Percentiles rank a stretch among this genome's conserved stretches.
Evolutionary conservation across 2,329 filamentous ascomycete genomes (phyloP).

Genomic region (Exophiala sideris): DNA sequence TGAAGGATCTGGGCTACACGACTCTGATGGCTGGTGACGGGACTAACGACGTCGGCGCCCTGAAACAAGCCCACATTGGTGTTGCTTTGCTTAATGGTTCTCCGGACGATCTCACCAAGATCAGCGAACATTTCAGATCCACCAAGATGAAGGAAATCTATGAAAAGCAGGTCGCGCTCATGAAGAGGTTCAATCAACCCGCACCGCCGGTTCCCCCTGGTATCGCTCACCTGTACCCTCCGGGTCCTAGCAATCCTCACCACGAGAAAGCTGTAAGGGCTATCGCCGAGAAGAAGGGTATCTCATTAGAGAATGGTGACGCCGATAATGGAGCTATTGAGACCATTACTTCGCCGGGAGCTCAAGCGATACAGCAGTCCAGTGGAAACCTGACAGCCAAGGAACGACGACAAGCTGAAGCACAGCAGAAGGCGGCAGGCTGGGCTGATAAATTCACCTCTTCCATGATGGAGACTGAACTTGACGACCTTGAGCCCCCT

Average conservation of each 20-base stretch:
- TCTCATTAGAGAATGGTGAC: slow-evolving; percentile 46
- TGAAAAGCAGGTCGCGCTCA: slow-evolving; percentile 88
- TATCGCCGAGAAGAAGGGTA: slow-evolving; percentile 74
- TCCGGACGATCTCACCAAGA: slow-evolving; percentile 82
- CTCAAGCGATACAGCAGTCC: slow-evolving; percentile 56
- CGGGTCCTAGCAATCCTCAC: slow-evolving; percentile 87
- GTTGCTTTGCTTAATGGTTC: slow-evolving; percentile 95
- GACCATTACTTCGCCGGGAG: slow-evolving; percentile 65
- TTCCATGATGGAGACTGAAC: slow-evolving; percentile 83
- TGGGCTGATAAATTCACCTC: slow-evolving; percentile 83
- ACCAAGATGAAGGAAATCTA: slow-evolving; percentile 99
- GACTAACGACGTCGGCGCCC: slow-evolving; percentile 93
- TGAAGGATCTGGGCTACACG: slow-evolving; percentile 96
- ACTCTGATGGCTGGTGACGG: slow-evolving; percentile 98
- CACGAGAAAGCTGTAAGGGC: slow-evolving; percentile 87
- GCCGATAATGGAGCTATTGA: slow-evolving; percentile 51
- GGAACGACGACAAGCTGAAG: slow-evolving; percentile 53
- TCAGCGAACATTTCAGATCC: slow-evolving; percentile 88
- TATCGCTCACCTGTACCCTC: slow-evolving; percentile 92
- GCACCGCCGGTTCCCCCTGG: slow-evolving; percentile 84
- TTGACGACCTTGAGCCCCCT: slow-evolving; percentile 86
- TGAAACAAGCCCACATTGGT: slow-evolving; percentile 97
- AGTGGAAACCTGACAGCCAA: slow-evolving; percentile 49
- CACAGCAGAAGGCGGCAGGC: slow-evolving; percentile 67
- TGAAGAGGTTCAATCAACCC: slow-evolving; percentile 93